Percentiles rank a stretch among this genome's conserved stretches.
phyloP scores from a whole-genome alignment of 1,284 basidiomycete species.

The Hymenochaete sp. region DNA sequence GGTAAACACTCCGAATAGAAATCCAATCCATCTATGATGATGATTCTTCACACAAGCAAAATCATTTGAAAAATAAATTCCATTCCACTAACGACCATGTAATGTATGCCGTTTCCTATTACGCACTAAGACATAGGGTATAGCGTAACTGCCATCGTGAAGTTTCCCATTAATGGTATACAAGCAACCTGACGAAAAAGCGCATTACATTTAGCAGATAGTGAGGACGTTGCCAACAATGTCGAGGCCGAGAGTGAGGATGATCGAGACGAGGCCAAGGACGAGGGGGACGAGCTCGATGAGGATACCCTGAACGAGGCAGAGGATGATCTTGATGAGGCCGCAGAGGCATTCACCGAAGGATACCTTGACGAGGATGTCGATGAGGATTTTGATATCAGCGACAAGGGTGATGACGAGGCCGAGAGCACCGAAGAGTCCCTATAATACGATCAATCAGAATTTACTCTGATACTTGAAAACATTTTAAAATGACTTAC shows the following conservation, averaged over 20 bases:
- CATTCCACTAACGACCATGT: no score
- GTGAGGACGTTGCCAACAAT: conserved; percentile 10
- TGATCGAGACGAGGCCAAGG: conserved; percentile 2
- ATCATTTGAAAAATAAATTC: no score
- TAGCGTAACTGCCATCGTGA: no score
- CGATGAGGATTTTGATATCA: conserved; percentile 10
- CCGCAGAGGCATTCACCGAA: conserved; percentile 15
- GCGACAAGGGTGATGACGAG: conserved; percentile 12
- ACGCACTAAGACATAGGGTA: no score
- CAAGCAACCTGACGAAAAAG: no score
- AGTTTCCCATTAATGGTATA: no score
- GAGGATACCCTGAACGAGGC: conserved; percentile 13
- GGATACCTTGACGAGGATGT: conserved; percentile 8
- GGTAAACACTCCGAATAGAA: no score
- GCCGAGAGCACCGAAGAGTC: conserved; percentile 13
- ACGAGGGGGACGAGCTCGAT: conserved; percentile 13
- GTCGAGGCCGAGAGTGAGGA: conserved; percentile 10
- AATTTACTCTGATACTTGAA: background rate
- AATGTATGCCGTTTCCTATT: no score
- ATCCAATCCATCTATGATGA: no score
- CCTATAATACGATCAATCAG: conserved; percentile 2
- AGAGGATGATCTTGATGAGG: conserved; percentile 9
- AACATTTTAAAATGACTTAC: conserved; percentile 5
- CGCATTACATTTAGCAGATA: conserved; percentile 12
- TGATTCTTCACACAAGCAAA: no score